Evolutionary conservation across 371 early-diverging fungal genomes (phyloP), one percentile per base, ranked within the genome.

Genomic region (Mucor indicus): DNA sequence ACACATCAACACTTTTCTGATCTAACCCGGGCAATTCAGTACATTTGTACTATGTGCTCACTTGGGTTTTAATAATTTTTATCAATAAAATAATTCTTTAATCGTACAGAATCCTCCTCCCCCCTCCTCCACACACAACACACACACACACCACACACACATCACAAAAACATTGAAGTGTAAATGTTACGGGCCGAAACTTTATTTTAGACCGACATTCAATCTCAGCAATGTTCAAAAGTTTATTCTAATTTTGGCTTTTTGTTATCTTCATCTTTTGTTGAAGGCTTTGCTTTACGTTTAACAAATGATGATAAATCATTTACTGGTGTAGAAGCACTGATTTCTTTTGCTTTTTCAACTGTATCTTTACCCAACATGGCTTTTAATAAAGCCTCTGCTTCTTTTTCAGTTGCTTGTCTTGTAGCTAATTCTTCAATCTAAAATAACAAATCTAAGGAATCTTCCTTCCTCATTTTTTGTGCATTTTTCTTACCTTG

Each of bases 401-500:
- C 63, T 41, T 70, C 58, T 11, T 64, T 67, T 51, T 69, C 66
- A 17, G 61, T 45, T 17, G 70, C 57, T 48, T 72, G 70, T 36
- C 56, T 64, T 16, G 35, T 64, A 8, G 53, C 44, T 24, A 76
- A 38, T 39, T 72, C 71, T 37, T 67, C 69, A 17, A 66, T 50
- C 72, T 72, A 8, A 11, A 12, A 19, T 15, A 3, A 7, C 2
- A 4, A n/a, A n/a, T n/a, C n/a, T n/a, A n/a, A n/a, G n/a, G n/a
- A n/a, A n/a, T n/a, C n/a, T n/a, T n/a, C n/a, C n/a, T n/a, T n/a
- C n/a, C n/a, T n/a, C n/a, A n/a, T n/a, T n/a, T n/a, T n/a, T n/a
- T n/a, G n/a, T n/a, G n/a, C n/a, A n/a, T n/a, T n/a, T 15, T 31
- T 1, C 12, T 54, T 70, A 77, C 76, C 66, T 80, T 80, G 30